Evolutionary conservation across 1,284 basidiomycete genomes (phyloP).

Genomic region (Puccinia triticina): DNA sequence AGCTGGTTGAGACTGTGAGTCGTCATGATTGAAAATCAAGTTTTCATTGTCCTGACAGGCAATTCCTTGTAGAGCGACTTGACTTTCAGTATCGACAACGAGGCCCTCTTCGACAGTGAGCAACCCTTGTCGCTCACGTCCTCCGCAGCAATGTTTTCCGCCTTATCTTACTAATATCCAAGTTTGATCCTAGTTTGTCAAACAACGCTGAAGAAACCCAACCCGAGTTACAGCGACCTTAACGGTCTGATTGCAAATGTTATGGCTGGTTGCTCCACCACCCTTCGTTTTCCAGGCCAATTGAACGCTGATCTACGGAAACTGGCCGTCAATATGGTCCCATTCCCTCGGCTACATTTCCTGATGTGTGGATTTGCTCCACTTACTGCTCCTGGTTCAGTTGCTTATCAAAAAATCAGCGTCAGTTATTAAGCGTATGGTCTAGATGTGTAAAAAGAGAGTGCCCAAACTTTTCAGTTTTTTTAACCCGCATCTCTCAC

Average conservation of each 20-base stretch:
- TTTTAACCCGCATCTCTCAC: neutral
- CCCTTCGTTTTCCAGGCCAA: conserved; percentile 63
- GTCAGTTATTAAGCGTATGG: neutral
- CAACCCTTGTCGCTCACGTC: neutral
- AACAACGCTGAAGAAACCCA: conserved; percentile 49
- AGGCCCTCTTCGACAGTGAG: conserved; percentile 53
- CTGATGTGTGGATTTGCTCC: conserved; percentile 61
- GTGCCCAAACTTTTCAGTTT: neutral
- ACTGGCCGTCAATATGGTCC: conserved; percentile 55
- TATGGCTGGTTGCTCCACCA: conserved; percentile 52
- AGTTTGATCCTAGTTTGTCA: conserved; percentile 42
- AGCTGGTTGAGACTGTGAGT: conserved; percentile 59
- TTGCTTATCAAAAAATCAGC: conserved; percentile 59
- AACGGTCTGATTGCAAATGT: conserved; percentile 50
- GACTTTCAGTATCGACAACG: conserved; percentile 55
- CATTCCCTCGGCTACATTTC: conserved; percentile 61
- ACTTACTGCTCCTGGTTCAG: conserved; percentile 58
- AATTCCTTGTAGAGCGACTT: conserved; percentile 57
- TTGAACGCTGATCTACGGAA: conserved; percentile 66
- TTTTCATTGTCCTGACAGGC: neutral
- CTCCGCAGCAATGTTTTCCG: neutral
- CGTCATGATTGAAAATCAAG: neutral
- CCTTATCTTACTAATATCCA: neutral
- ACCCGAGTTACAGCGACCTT: conserved; percentile 49
- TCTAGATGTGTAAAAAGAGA: neutral